Conservation (phyloP, 805 yeast species). For the Saccharomycopsis schoenii region DNA sequence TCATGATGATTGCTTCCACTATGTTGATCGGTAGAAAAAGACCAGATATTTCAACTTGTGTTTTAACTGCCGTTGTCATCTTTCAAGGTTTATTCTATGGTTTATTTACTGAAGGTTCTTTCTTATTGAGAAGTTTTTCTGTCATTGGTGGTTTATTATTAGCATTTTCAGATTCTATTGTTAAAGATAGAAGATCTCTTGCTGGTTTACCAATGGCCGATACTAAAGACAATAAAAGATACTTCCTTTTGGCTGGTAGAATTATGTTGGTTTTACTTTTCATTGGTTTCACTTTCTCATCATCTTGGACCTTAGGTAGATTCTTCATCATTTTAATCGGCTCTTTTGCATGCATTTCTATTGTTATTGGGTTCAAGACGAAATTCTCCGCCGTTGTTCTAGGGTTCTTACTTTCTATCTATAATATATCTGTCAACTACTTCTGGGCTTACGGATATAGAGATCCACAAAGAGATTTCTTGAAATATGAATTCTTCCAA, state of each 20-base stretch:
- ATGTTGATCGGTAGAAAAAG: conserved; percentile 60
- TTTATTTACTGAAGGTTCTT: conserved; percentile 65
- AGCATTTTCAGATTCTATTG: conserved; percentile 79
- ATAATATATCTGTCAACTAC: conserved; percentile 73
- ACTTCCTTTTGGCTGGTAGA: conserved; percentile 80
- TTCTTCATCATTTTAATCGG: conserved; percentile 61
- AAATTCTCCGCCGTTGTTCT: conserved; percentile 69
- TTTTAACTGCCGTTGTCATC: conserved; percentile 60
- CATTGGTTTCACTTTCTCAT: conserved; percentile 70
- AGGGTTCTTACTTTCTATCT: conserved; percentile 59
- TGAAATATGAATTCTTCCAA: conserved; percentile 91
- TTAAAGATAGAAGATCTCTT: conserved; percentile 60
- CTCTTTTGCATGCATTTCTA: conserved; percentile 58
- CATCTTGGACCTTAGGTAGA: conserved; percentile 54
- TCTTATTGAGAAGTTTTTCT: conserved; percentile 77
- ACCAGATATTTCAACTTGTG: conserved; percentile 59
- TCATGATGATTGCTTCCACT: conserved; percentile 68
- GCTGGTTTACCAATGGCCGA: conserved; percentile 72
- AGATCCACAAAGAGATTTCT: conserved; percentile 75
- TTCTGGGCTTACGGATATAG: conserved; percentile 73
- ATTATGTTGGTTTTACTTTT: conserved; percentile 76
- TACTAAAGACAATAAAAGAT: conserved; percentile 65
- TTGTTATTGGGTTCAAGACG: conserved; percentile 88
- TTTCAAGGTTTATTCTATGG: conserved; percentile 87
- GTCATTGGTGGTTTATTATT: conserved; percentile 88